phyloP scores from a whole-genome alignment of 257 asterid species.

The Solanum piurae region DNA sequence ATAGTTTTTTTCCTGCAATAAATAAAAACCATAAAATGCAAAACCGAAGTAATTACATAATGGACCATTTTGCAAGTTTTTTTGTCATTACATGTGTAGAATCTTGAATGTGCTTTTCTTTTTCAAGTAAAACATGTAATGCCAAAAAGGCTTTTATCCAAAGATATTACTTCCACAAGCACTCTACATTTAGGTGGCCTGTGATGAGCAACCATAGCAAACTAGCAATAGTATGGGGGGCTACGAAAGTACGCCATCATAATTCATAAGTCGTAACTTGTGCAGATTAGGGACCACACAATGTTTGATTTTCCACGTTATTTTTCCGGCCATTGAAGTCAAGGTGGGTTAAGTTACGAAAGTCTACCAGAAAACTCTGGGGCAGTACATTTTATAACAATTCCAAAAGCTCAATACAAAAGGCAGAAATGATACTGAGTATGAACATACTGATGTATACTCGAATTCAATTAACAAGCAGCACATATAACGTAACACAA shows the following conservation, averaged over 20 bases:
- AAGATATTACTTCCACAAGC: neutral
- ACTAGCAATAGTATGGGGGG: neutral
- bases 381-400: neutral
- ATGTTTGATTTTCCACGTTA: neutral
- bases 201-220: neutral
- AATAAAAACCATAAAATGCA: neutral
- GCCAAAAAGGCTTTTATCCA: neutral
- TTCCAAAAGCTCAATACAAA: neutral
- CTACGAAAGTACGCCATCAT: neutral
- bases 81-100: neutral
- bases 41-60: neutral
- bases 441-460: neutral
- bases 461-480: neutral
- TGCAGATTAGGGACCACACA: neutral
- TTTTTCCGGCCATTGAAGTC: neutral
- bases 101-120: neutral
- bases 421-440: neutral
- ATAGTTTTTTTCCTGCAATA: neutral
- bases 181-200: neutral
- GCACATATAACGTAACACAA: neutral
- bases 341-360: neutral
- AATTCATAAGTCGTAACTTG: neutral
- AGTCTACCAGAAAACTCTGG: neutral
- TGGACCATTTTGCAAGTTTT: neutral
- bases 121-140: neutral